phyloP scores from a whole-genome alignment of 2,329 filamentous ascomycete genomes.

The Botrytis sinoallii region DNA sequence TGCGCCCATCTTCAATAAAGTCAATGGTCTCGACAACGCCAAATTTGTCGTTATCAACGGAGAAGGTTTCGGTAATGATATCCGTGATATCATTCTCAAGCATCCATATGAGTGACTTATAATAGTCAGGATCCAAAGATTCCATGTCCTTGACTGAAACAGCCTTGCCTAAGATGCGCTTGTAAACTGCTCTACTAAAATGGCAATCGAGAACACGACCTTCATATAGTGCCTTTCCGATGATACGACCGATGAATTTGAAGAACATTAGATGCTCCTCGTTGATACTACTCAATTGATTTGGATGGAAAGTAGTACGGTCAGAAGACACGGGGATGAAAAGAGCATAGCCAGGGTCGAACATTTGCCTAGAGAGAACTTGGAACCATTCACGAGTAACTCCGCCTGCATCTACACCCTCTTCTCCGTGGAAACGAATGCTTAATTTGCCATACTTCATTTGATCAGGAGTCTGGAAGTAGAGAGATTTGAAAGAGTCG shows the following conservation, averaged over 20 bases:
- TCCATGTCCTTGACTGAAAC: constrained; percentile 99
- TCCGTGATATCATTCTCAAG: constrained; percentile 94
- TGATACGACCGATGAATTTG: constrained; percentile 98
- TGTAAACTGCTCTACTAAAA: constrained; percentile 98
- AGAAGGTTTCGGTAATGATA: constrained; percentile 94
- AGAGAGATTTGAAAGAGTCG: constrained; percentile 96
- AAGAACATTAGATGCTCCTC: constrained; percentile 96
- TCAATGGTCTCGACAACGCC: constrained; percentile 86
- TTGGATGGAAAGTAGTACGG: constrained; percentile 97
- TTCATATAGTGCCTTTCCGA: constrained; percentile 97
- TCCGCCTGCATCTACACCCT: constrained; percentile 95
- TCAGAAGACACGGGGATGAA: constrained; percentile 97
- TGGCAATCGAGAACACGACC: constrained; percentile 94
- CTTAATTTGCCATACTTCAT: constrained; percentile 99
- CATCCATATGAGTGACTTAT: constrained; percentile 99
- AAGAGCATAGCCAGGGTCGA: constrained; percentile 94
- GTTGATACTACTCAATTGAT: constrained; percentile 90
- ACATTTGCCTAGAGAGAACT: constrained; percentile 95
- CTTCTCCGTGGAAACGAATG: constrained; percentile 94
- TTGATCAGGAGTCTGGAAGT: constrained; percentile 94
- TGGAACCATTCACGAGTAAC: constrained; percentile 99
- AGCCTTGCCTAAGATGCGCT: constrained; percentile 89
- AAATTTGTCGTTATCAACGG: constrained; percentile 90
- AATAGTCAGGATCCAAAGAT: constrained; percentile 96
- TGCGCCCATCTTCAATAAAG: constrained; percentile 80